Evolutionary conservation across 164 flowering plant genomes (phyloP), one percentile per base, ranked within the genome.

Genomic region (Umbilicus rupestris): DNA sequence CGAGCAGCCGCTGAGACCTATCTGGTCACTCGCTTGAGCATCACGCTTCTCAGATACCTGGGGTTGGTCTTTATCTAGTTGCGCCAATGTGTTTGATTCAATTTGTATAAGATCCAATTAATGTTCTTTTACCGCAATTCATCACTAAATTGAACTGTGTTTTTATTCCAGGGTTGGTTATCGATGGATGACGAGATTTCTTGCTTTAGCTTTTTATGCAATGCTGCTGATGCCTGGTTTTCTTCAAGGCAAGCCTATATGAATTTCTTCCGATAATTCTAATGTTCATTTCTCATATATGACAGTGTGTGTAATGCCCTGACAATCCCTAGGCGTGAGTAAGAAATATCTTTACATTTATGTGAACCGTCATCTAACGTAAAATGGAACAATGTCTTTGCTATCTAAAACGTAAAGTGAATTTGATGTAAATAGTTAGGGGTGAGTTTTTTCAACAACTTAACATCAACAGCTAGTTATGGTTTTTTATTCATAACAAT

Each of bases 161-260:
- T 68, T 68, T 68, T 75, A 3, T 31, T 83, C 77, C 97, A 95
- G 97, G 88, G 79, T 88, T 84, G 99, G 97, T 70, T 95, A 85
- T 76, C 78, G 87, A 73, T 95, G 96, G 99, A 84, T 95, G 45
- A 76, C 68, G 35, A 79, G 78, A 75, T 80, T 89, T 75, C 77
- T 88, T 63, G 96, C 96, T 22, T 89, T 95, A 76, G 80, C 74
- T 65, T 85, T 76, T 70, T 95, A 95, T 76, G 87, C 99, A 33
- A 59, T 92, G 74, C 81, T 95, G 59, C 88, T 95, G 49, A 78
- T 89, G 87, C 99, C 99, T 45, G 99, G 99, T 16, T 91, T 95
- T 78, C 72, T 95, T 68, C 96, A 84, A 88, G 97, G 98, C 87
- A 63, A 39, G 72, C 35, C 19, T 60, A 19, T 58, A 47, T 22